Evolutionary conservation across 768 basidiomycete species (phyloP).

Genomic region (Agrocybe pediades): DNA sequence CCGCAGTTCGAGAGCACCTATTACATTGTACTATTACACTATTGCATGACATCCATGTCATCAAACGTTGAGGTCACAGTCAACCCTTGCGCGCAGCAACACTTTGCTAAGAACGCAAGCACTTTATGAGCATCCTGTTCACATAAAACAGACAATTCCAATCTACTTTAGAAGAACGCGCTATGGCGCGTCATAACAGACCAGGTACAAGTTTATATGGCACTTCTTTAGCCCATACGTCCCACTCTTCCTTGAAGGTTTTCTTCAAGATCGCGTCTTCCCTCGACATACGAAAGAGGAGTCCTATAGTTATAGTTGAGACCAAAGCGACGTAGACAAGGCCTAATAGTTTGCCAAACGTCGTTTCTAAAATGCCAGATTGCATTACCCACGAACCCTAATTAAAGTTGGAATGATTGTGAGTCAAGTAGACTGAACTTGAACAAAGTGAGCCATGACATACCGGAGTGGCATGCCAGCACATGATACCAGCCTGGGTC

Average conservation of each 20-base stretch:
- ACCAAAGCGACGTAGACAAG: constrained; percentile 29
- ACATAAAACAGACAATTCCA: too few species aligned
- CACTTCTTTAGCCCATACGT: constrained; percentile 44
- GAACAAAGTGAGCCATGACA: constrained; percentile 11
- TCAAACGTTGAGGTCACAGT: too few species aligned
- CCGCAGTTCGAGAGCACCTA: too few species aligned
- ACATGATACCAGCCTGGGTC: constrained; percentile 32
- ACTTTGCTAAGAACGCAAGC: too few species aligned
- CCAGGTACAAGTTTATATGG: constrained; percentile 51
- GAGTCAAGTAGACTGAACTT: neutral
- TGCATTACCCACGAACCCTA: constrained; percentile 50
- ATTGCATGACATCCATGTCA: neutral
- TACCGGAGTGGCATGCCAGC: constrained; percentile 38
- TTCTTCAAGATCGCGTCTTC: constrained; percentile 46
- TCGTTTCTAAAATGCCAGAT: constrained; percentile 38
- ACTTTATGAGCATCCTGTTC: too few species aligned
- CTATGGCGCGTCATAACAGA: constrained; percentile 46
- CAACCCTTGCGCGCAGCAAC: too few species aligned
- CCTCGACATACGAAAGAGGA: constrained; percentile 41
- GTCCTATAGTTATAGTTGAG: constrained; percentile 29
- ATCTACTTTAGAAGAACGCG: too few species aligned
- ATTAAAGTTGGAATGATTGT: neutral
- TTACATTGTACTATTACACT: neutral
- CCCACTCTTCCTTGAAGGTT: constrained; percentile 44
- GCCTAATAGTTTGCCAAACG: constrained; percentile 29